Conservation (phyloP, 2,329 filamentous ascomycete species). For the Nigrograna mackinnonii region DNA sequence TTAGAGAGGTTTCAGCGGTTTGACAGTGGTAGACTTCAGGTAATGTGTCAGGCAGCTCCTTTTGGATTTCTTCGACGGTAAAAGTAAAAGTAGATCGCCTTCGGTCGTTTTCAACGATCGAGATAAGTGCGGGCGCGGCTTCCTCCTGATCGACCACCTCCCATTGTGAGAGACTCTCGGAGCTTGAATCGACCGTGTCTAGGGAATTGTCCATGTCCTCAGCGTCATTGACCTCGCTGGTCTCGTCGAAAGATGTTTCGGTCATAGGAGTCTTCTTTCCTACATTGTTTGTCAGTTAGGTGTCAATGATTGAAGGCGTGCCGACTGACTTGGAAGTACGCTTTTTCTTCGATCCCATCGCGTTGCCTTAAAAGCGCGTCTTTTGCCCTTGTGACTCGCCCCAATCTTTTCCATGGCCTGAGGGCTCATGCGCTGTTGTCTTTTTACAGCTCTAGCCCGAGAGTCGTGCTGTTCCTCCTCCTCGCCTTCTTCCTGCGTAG, state of each 20-base stretch:
- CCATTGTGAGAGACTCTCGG: conserved; percentile 1
- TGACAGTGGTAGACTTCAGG: no score
- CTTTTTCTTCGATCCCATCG: conserved; percentile 41
- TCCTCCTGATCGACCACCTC: neutral
- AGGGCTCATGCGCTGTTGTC: conserved; percentile 42
- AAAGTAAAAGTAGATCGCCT: conserved; percentile 5
- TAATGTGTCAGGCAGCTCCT: no score
- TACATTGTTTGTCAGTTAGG: no score
- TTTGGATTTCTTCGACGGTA: conserved; percentile 1
- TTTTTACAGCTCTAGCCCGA: conserved; percentile 49
- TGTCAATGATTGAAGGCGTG: no score
- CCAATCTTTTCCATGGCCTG: conserved; percentile 31
- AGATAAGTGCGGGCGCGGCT: neutral
- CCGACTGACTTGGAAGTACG: conserved; percentile 33
- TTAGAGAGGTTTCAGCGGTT: no score
- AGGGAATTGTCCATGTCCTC: neutral
- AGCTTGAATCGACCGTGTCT: neutral
- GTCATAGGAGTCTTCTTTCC: conserved; percentile 1
- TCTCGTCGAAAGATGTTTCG: neutral
- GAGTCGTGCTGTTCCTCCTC: conserved; percentile 32
- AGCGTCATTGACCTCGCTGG: neutral
- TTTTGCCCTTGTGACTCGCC: conserved; percentile 22
- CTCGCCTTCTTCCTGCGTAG: conserved; percentile 15
- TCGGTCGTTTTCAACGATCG: neutral
- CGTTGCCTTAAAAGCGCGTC: conserved; percentile 37